Evolutionary conservation across 2,329 filamentous ascomycete species (phyloP).

Genomic region (Fusarium miscanthi): DNA sequence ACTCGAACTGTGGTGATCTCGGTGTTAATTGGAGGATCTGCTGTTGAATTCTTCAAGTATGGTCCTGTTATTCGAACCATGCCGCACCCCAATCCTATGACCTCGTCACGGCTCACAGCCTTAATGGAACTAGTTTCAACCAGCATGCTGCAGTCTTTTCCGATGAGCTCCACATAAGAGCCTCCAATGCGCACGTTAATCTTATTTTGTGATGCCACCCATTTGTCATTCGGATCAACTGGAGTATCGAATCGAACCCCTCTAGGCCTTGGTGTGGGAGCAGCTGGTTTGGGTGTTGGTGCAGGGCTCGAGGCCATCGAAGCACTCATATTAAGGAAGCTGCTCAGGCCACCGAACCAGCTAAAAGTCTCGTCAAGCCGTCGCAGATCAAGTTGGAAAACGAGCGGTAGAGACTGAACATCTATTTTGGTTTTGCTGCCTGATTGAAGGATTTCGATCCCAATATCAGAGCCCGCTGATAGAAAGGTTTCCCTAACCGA

Average conservation of each 20-base stretch:
- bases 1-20: slow-evolving; percentile 75
- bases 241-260: slow-evolving; percentile 70
- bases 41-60: slow-evolving; percentile 62
- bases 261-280: slow-evolving; percentile 59
- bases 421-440: slow-evolving; percentile 64
- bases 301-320: slow-evolving; percentile 83
- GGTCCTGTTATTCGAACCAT: slow-evolving; percentile 81
- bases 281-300: slow-evolving; percentile 52
- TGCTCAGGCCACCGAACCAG: slow-evolving; percentile 91
- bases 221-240: slow-evolving; percentile 60
- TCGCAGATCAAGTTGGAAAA: slow-evolving; percentile 80
- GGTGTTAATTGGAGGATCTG: slow-evolving; percentile 70
- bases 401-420: slow-evolving; percentile 80
- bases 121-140: slow-evolving; percentile 86
- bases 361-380: slow-evolving; percentile 86
- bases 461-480: slow-evolving; percentile 67
- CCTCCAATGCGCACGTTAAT: slow-evolving; percentile 82
- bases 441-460: slow-evolving; percentile 62
- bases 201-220: slow-evolving; percentile 68
- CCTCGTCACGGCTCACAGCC: slow-evolving; percentile 78
- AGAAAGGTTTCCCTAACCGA: slow-evolving; percentile 70
- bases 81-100: slow-evolving; percentile 78
- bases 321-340: slow-evolving; percentile 86
- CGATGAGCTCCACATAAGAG: slow-evolving; percentile 78
- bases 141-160: slow-evolving; percentile 78